phyloP scores from a whole-genome alignment of 192 early-diverging fungal genomes.

The Podochytrium sp. region DNA sequence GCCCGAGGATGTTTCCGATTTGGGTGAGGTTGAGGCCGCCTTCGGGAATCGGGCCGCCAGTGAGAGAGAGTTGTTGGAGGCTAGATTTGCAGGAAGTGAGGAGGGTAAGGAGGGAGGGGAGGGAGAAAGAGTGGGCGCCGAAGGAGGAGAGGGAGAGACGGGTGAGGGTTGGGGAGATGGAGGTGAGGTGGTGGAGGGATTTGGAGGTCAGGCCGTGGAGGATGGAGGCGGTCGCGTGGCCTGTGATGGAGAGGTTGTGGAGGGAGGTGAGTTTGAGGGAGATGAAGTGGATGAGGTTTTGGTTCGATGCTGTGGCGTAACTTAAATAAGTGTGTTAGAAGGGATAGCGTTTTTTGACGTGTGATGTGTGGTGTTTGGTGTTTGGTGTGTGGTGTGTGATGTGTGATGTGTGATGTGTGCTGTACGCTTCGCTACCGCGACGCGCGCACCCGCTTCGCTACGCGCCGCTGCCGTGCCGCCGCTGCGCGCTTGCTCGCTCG shows the following conservation, averaged over 20 bases:
- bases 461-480: too few relatives aligned
- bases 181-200: not conserved
- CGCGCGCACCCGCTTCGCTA: too few relatives aligned
- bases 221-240: not conserved
- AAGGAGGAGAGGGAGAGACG: not conserved
- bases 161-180: not conserved
- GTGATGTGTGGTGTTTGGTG: too few relatives aligned
- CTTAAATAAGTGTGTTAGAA: not conserved
- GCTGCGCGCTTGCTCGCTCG: too few relatives aligned
- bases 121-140: slow-evolving; percentile 1
- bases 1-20: not conserved
- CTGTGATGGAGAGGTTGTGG: not conserved
- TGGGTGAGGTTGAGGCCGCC: not conserved
- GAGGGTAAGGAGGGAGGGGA: not conserved
- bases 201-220: not conserved
- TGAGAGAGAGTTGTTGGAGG: not conserved
- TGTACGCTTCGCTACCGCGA: too few relatives aligned
- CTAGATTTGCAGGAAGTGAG: not conserved
- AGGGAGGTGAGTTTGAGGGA: slow-evolving; percentile 1
- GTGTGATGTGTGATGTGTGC: too few relatives aligned
- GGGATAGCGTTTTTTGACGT: too few relatives aligned
- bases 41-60: slow-evolving; percentile 3
- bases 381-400: too few relatives aligned
- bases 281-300: not conserved
- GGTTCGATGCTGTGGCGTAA: not conserved